A percentile compares a stretch with the other conserved stretches of the same genome.
These are phyloP conservation scores for Tylopilus felleus DNA, from an alignment of 768 basidiomycete species.

Conservation along the genomic window DNA sequence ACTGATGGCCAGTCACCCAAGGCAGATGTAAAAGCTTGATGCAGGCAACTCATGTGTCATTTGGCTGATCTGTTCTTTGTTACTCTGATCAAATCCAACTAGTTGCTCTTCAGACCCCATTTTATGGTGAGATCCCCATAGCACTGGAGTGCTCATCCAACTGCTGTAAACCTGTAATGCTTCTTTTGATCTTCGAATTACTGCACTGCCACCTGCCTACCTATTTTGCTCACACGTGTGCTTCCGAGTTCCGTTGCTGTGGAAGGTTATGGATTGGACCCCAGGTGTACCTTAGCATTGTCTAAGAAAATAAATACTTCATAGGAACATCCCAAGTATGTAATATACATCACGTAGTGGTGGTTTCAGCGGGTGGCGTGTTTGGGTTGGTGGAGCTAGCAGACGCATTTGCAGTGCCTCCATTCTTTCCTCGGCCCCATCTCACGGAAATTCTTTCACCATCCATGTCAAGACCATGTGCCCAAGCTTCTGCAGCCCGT, in stretches of 20 bases:
- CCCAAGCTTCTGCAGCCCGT: constrained; percentile 82
- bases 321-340: not conserved
- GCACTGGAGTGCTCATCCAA: too few species aligned
- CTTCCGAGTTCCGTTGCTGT: too few species aligned
- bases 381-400: not conserved
- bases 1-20: not conserved
- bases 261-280: too few species aligned
- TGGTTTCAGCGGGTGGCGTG: constrained; percentile 3
- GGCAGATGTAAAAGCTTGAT: not conserved
- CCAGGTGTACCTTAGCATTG: too few species aligned
- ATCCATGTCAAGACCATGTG: constrained; percentile 86
- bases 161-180: too few species aligned
- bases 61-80: too few species aligned
- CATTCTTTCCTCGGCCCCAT: constrained; percentile 80
- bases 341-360: constrained; percentile 13
- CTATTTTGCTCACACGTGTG: too few species aligned
- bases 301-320: not conserved
- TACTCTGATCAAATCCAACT: too few species aligned
- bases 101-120: too few species aligned
- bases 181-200: too few species aligned
- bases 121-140: too few species aligned
- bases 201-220: too few species aligned
- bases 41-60: not conserved
- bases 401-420: constrained; percentile 34
- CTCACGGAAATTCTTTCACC: constrained; percentile 69